Base-by-base conservation (phyloP, 2,329 filamentous ascomycete species). In the Alternaria conjuncta region DNA sequence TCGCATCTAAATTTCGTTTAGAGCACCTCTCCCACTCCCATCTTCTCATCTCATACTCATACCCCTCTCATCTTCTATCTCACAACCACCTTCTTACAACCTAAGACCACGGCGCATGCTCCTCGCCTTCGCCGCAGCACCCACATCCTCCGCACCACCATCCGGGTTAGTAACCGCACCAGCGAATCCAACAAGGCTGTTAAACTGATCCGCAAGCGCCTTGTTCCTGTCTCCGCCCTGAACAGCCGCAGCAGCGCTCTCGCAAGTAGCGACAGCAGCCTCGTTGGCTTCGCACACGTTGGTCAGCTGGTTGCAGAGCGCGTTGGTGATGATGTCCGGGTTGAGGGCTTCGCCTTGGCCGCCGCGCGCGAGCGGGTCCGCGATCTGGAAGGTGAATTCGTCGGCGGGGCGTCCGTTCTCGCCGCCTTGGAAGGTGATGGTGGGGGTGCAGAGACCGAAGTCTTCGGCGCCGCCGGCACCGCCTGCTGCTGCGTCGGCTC, bases 251-350 rank as follows among this genome's bases (percentile, higher is more conserved):
- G 89, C 82, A 3, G 88, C 88, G 23, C 80, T 78, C 54, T 77
- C 70, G 78, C 87, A 89, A 6, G 84, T 83, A 12, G 83, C 75
- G 68, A 86, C 83, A 57, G 88, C 89, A 5, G 86, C 88, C 25
- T 81, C 83, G 74, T 88, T 89, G 57, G 89, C 89, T 43, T 82
- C 81, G 80, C 89, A 92, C 41, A 89, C 87, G 80, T 90, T 91
- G 74, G 79, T 85, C 62, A 92, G 84, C 81, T 91, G 88, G 79
- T 92, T 89, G 79, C 87, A 89, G 77, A 92, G 88, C 65, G 88
- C 86, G 84, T 90, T 91, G 76, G 88, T 90, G 83, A 92, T 92
- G 83, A 92, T 92, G 82, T 87, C 87, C 60, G 89, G 89, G 86
- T 92, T 91, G 49, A 91, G 83, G 9, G 89, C 89, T 75, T 91